Base-by-base conservation (phyloP, 768 basidiomycete species). In the Gloeopeniophorella convolvens region DNA sequence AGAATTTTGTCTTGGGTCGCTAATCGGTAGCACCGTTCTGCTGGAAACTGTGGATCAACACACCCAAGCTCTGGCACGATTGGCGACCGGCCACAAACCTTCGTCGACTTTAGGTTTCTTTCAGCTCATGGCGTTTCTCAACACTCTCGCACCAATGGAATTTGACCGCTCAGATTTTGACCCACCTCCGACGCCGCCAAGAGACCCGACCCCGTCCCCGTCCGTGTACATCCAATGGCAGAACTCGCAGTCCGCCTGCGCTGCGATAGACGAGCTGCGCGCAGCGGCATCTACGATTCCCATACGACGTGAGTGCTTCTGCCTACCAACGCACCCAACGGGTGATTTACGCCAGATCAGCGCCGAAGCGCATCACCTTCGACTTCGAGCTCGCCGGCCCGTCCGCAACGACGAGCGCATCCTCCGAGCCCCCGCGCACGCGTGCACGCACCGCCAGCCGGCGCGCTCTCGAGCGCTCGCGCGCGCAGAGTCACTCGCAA, bases 241-340 rank as follows among this genome's bases (percentile, higher is more conserved):
- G 46, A 53, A 53, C 12, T 53, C 51, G 5, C 51, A 53, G 26
- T 53, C 51, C 26, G 51, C 51, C 28, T 51, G 51, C 23, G 51
- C 51, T 23, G 46, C 51, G 6, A 37, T 53, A 15, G 51, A 53
- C n/a, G 51, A 48, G 15, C 16, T 53, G 15, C 24, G 51, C 30
- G 51, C 42, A 31, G 51, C 51, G 16, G 35, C 51, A 15, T 53
- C 45, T 5, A 15, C 43, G 3, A 45, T 46, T 43, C 46, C 27
- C 16, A n/a, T n/a, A n/a, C 51, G 13, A 42, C 41, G 51, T 53
- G 18, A 42, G 51, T 48, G 12, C 21, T 26, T 35, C 8, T 18
- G 10, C 15, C 16, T 24, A 13, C 13, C n/a, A 11, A 5, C 11
- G 9, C 11, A 23, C 16, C 21, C 21, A 40, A 24, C 20, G 20